phyloP scores from a whole-genome alignment of 768 basidiomycete species.

The Mrakia blollopis region DNA sequence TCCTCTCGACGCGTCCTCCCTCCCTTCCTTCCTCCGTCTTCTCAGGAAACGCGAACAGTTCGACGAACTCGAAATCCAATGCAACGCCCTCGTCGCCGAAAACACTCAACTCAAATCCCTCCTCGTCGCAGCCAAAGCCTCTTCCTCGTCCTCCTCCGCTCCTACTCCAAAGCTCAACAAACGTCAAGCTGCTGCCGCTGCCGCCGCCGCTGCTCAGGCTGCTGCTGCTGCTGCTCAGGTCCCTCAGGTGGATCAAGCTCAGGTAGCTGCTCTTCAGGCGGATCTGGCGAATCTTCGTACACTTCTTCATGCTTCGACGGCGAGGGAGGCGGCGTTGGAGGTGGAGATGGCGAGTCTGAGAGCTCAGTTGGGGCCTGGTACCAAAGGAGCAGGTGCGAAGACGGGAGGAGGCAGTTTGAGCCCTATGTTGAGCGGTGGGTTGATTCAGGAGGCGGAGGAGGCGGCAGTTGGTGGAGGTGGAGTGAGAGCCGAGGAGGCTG shows the following conservation, averaged over 20 bases:
- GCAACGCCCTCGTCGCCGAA: conserved; percentile 20
- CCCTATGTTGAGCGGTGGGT: conserved; percentile 14
- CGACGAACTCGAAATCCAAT: conserved; percentile 83
- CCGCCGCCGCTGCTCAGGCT: neutral
- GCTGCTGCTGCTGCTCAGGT: neutral
- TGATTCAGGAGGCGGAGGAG: neutral
- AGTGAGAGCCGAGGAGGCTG: neutral
- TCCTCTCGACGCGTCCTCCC: neutral
- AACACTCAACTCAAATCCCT: conserved; percentile 9
- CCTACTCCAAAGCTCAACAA: neutral
- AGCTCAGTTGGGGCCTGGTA: conserved; percentile 11
- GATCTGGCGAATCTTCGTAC: conserved; percentile 22
- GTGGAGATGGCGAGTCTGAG: conserved; percentile 29
- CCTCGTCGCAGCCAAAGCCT: conserved; percentile 8
- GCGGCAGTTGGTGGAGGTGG: neutral
- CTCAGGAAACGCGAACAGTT: conserved; percentile 75
- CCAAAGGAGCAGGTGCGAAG: neutral
- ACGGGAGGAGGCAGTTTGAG: neutral
- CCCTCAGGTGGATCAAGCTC: neutral
- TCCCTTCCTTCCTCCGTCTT: neutral
- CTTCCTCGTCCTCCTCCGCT: neutral
- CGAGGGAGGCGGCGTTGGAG: conserved; percentile 27
- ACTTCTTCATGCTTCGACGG: conserved; percentile 24
- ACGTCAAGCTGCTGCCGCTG: neutral
- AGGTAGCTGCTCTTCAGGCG: conserved; percentile 8